These are phyloP conservation scores for Eimeria praecox DNA, from an alignment of 169 alveolate species.

Conservation along the genomic window DNA sequence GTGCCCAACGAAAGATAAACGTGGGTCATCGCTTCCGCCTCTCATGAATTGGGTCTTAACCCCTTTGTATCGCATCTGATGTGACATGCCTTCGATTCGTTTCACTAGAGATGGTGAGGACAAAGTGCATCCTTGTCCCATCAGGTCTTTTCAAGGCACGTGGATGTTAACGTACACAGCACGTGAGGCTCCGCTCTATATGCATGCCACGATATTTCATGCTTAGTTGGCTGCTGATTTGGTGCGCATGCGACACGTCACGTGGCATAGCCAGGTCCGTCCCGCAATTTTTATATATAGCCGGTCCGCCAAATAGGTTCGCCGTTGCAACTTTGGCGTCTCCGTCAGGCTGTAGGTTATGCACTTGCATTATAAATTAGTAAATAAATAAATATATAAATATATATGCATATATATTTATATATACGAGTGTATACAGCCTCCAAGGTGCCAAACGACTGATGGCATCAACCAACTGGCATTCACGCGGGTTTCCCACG, in stretches of 20 bases:
- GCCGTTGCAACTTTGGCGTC: neutral
- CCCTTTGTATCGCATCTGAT: neutral
- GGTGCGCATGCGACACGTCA: neutral
- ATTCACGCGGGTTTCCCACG: neutral
- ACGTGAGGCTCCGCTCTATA: neutral
- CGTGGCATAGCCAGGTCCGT: neutral
- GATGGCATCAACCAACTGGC: neutral
- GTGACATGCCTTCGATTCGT: neutral
- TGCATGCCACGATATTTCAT: neutral
- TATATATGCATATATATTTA: neutral
- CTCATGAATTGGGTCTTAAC: neutral
- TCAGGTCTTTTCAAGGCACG: neutral
- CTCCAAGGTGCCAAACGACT: neutral
- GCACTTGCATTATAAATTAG: neutral
- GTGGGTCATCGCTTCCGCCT: neutral
- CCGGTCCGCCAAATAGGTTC: neutral
- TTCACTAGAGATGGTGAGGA: neutral
- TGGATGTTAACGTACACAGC: neutral
- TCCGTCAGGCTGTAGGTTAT: neutral
- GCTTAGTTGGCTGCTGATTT: neutral
- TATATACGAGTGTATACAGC: neutral
- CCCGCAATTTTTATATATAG: no score
- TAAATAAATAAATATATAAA: neutral
- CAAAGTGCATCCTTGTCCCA: neutral
- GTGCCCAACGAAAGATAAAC: neutral